These are phyloP conservation scores for Glarea lozoyensis DNA, from an alignment of 495 filamentous ascomycete genomes.

Conservation along the genomic window DNA sequence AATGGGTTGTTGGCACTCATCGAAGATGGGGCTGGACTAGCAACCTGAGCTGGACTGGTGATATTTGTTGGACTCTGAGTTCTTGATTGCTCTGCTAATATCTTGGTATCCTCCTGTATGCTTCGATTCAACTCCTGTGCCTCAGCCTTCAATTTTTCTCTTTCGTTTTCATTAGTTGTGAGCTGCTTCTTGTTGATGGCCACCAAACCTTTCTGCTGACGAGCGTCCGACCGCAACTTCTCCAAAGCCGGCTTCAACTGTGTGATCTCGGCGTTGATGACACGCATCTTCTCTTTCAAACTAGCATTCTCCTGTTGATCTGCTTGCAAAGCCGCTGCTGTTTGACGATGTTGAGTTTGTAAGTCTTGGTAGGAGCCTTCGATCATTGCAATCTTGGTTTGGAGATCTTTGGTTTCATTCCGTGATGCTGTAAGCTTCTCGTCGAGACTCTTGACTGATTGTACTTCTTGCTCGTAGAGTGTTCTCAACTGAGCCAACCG, in stretches of 20 bases:
- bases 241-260: constrained; percentile 83
- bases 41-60: constrained; percentile 32
- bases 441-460: constrained; percentile 74
- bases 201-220: constrained; percentile 90
- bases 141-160: constrained; percentile 74
- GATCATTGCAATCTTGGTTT: constrained; percentile 70
- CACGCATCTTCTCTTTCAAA: constrained; percentile 80
- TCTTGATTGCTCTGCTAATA: constrained; percentile 26
- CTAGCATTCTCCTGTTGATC: constrained; percentile 83
- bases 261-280: constrained; percentile 69
- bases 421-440: constrained; percentile 67
- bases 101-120: constrained; percentile 38
- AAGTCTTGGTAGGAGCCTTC: constrained; percentile 79
- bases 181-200: constrained; percentile 98
- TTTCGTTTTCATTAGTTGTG: constrained; percentile 75
- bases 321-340: constrained; percentile 62
- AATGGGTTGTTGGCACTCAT: constrained; percentile 83
- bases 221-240: constrained; percentile 77
- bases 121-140: constrained; percentile 60
- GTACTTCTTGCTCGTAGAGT: constrained; percentile 88
- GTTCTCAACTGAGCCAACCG: constrained; percentile 74
- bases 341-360: constrained; percentile 72
- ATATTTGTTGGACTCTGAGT: constrained; percentile 28
- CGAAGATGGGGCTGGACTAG: constrained; percentile 65
- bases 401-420: constrained; percentile 72